phyloP scores from a whole-genome alignment of 75 land plant species.

The Sequoiadendron giganteum region DNA sequence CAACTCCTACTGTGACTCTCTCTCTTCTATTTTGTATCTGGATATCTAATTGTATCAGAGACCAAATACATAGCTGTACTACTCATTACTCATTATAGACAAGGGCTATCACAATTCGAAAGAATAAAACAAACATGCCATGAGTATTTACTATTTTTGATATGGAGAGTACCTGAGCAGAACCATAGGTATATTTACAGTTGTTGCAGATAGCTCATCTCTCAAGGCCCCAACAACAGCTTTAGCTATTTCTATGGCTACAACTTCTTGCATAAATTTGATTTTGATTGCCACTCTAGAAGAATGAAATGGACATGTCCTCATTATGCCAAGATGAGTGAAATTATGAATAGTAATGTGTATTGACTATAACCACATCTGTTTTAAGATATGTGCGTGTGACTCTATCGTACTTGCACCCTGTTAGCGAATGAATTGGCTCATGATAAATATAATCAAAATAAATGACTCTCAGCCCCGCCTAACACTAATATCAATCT shows the following conservation, averaged over 20 bases:
- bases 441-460: too few species aligned
- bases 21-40: too few species aligned
- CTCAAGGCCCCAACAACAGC: slow-evolving; percentile 72
- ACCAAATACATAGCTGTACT: too few species aligned
- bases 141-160: not conserved
- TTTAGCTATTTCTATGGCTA: slow-evolving; percentile 73
- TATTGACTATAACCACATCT: not conserved
- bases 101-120: not conserved
- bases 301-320: not conserved
- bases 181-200: slow-evolving; percentile 80
- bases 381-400: slow-evolving; percentile 25
- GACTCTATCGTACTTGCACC: slow-evolving; percentile 74
- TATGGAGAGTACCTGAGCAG: slow-evolving; percentile 44
- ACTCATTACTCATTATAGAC: too few species aligned
- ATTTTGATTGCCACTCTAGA: not conserved
- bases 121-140: not conserved
- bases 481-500: too few species aligned
- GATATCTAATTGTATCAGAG: too few species aligned
- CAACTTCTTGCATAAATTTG: slow-evolving; percentile 50
- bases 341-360: not conserved
- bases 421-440: too few species aligned
- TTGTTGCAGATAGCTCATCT: slow-evolving; percentile 71
- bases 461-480: too few species aligned
- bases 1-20: too few species aligned
- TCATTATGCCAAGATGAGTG: not conserved